A percentile compares a stretch with the other conserved stretches of the same genome.
phyloP scores from a whole-genome alignment of 2,329 filamentous ascomycete genomes.

The Conoideocrella luteorostrata region DNA sequence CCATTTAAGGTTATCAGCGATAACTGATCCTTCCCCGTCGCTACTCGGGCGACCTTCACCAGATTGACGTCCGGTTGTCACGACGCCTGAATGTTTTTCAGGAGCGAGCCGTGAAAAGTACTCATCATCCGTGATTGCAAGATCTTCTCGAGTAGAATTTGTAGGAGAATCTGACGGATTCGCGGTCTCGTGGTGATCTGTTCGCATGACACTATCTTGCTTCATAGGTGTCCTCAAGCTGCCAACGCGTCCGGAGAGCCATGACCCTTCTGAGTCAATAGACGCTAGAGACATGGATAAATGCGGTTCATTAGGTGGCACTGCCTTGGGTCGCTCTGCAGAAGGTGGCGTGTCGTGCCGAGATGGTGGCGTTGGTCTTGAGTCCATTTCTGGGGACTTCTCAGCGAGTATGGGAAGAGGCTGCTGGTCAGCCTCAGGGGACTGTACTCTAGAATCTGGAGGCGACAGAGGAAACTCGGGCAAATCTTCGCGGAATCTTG shows the following conservation, averaged over 20 bases:
- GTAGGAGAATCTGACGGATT: constrained; percentile 33
- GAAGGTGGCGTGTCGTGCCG: constrained; percentile 43
- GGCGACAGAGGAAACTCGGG: constrained; percentile 83
- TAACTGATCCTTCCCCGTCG: constrained; percentile 46
- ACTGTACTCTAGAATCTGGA: constrained; percentile 73
- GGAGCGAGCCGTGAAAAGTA: constrained; percentile 52
- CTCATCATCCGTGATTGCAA: constrained; percentile 60
- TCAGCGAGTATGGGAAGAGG: constrained; percentile 28
- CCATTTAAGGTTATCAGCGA: constrained; percentile 43
- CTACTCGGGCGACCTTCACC: constrained; percentile 50
- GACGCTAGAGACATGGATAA: constrained; percentile 85
- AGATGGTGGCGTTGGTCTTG: constrained; percentile 18
- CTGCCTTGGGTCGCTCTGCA: constrained; percentile 29
- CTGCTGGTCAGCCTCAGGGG: constrained; percentile 60
- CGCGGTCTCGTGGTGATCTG: constrained; percentile 22
- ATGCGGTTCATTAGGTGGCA: constrained; percentile 50
- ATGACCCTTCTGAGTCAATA: constrained; percentile 91
- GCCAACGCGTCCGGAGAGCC: constrained; percentile 73
- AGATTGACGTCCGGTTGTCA: constrained; percentile 34
- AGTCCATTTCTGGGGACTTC: constrained; percentile 18
- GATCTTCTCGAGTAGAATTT: constrained; percentile 56
- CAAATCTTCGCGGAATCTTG: constrained; percentile 86
- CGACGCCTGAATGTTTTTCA: constrained; percentile 17
- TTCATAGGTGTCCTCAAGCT: constrained; percentile 42
- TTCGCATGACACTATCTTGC: constrained; percentile 30